Percentiles rank a stretch among this genome's conserved stretches.
phyloP scores from a whole-genome alignment of 345 rosid genomes.

The Eucalyptus pauciflora region DNA sequence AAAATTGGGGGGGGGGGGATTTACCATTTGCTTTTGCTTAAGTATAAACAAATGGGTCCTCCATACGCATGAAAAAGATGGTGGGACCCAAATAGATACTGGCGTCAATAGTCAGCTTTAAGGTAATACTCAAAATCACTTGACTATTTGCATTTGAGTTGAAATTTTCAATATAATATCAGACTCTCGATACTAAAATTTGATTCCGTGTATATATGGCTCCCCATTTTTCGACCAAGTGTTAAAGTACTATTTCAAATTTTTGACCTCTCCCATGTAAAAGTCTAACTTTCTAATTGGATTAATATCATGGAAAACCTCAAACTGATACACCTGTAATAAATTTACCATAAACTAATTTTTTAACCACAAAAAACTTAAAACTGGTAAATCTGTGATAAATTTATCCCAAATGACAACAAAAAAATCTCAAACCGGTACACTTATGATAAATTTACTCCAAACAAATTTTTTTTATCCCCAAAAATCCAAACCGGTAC shows the following conservation, averaged over 20 bases:
- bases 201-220: background rate
- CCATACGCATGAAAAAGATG: background rate
- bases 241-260: background rate
- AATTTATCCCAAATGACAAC: too few species aligned
- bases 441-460: too few species aligned
- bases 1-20: background rate
- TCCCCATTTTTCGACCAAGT: background rate
- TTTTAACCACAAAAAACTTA: too few species aligned
- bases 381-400: too few species aligned
- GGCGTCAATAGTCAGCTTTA: background rate
- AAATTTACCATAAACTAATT: too few species aligned
- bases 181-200: background rate
- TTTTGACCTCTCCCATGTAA: background rate
- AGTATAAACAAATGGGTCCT: background rate
- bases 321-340: too few species aligned
- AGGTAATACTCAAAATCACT: background rate
- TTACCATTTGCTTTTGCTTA: background rate
- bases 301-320: background rate
- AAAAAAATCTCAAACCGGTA: too few species aligned
- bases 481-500: too few species aligned
- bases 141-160: background rate
- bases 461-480: too few species aligned
- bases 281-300: background rate
- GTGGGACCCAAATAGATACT: background rate
- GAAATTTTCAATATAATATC: background rate